These are phyloP conservation scores for Mesembryanthemum crystallinum DNA, from an alignment of 148 eudicot genomes.

Conservation along the genomic window DNA sequence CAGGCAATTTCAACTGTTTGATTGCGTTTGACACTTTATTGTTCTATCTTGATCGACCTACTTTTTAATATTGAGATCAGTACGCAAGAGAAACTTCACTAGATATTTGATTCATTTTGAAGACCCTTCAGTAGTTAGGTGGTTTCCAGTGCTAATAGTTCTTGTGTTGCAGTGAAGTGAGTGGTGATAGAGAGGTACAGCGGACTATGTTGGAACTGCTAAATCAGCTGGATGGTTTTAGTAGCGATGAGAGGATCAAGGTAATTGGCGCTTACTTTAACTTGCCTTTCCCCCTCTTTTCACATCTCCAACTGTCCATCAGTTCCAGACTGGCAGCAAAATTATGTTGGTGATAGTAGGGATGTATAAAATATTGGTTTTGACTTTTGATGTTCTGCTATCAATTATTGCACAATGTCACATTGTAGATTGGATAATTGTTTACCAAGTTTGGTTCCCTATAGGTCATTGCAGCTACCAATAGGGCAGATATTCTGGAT, in stretches of 20 bases:
- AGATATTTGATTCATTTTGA: background rate
- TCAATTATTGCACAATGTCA: background rate
- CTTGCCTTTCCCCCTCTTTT: no score
- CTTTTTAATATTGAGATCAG: background rate
- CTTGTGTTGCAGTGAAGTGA: slow-evolving; percentile 76
- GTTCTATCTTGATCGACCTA: background rate
- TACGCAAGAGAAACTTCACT: background rate
- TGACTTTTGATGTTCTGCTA: background rate
- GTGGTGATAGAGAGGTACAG: slow-evolving; percentile 97
- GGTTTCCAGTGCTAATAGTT: slow-evolving; percentile 5
- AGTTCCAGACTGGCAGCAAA: no score
- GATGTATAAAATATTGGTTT: background rate
- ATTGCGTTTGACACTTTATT: background rate
- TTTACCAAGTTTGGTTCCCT: slow-evolving; percentile 2
- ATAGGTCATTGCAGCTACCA: slow-evolving; percentile 96
- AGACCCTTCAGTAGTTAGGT: background rate
- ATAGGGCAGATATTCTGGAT: slow-evolving; percentile 91
- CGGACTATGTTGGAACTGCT: slow-evolving; percentile 91
- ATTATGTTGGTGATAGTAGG: background rate
- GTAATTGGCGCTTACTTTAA: slow-evolving; percentile 29
- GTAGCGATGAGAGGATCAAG: slow-evolving; percentile 96
- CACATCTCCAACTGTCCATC: no score
- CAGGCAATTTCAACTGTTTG: background rate
- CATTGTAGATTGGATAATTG: background rate
- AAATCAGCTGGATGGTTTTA: slow-evolving; percentile 97